These are phyloP conservation scores for Acer negundo DNA, from an alignment of 345 rosid species.

Conservation along the genomic window DNA sequence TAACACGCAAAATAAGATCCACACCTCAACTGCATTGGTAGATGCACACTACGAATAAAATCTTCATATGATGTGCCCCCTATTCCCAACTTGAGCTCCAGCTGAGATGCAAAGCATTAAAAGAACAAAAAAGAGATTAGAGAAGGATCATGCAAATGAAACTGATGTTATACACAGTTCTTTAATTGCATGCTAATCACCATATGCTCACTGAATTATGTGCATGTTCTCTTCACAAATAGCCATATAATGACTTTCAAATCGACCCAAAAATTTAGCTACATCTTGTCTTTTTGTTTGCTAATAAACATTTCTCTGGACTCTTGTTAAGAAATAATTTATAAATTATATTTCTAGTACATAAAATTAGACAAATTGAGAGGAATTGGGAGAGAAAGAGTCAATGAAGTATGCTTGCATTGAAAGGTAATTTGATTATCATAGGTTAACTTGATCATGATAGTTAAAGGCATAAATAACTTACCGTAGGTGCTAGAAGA, in stretches of 20 bases:
- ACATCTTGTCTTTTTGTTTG: not conserved
- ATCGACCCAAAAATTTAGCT: not conserved
- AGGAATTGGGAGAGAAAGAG: not conserved
- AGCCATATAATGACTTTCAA: not conserved
- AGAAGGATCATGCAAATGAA: constrained; percentile 4
- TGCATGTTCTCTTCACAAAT: not conserved
- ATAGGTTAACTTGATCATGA: not conserved
- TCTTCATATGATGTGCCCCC: constrained; percentile 95
- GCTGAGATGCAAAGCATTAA: constrained; percentile 37
- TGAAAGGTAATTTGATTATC: not conserved
- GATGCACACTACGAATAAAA: constrained; percentile 69
- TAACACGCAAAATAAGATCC: not conserved
- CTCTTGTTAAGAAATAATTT: not conserved
- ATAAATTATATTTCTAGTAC: not conserved
- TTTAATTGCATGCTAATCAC: not conserved
- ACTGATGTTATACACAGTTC: not conserved
- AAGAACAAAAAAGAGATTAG: constrained; percentile 1
- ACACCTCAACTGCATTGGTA: constrained; percentile 95
- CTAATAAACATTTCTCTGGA: not conserved
- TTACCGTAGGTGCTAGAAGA: constrained; percentile 81
- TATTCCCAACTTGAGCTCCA: constrained; percentile 91
- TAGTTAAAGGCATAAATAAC: constrained; percentile 27
- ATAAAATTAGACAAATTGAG: too few relatives aligned
- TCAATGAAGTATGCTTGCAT: not conserved
- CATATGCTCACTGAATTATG: not conserved